phyloP scores from a whole-genome alignment of 257 asterid genomes.

The Nicotiana otophora region DNA sequence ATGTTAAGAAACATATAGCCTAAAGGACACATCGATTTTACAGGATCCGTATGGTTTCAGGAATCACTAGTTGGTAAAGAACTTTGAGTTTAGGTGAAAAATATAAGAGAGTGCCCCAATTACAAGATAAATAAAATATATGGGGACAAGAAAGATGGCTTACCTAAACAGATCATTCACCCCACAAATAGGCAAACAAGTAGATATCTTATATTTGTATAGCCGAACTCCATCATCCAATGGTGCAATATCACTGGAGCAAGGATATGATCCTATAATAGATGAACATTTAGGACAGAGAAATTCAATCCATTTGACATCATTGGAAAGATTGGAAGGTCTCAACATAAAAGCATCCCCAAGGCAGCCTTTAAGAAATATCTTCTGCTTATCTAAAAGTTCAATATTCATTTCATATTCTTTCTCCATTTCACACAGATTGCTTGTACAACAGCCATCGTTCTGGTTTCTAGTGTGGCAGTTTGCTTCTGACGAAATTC shows the following conservation, averaged over 20 bases:
- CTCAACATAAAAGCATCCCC: constrained; percentile 75
- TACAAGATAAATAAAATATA: background rate
- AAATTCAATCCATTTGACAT: constrained; percentile 57
- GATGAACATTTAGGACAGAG: constrained; percentile 72
- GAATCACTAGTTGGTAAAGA: background rate
- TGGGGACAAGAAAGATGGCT: constrained; percentile 3
- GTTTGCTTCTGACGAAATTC: background rate
- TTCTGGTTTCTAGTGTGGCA: constrained; percentile 11
- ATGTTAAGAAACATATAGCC: background rate
- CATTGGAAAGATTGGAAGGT: constrained; percentile 66
- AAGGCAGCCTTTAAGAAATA: constrained; percentile 75
- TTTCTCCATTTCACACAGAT: constrained; percentile 22
- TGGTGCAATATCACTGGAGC: constrained; percentile 46
- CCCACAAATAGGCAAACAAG: constrained; percentile 41
- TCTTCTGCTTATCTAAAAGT: constrained; percentile 66
- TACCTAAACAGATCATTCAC: constrained; percentile 58
- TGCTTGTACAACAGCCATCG: constrained; percentile 33
- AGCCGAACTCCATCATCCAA: constrained; percentile 79
- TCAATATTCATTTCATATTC: constrained; percentile 24
- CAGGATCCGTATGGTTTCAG: background rate
- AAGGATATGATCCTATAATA: constrained; percentile 81
- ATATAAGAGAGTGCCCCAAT: background rate
- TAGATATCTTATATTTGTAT: constrained; percentile 68
- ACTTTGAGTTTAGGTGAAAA: background rate
- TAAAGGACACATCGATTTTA: background rate